Evolutionary conservation across 495 filamentous ascomycete species (phyloP).

Genomic region (Pseudotulostoma volvatum): DNA sequence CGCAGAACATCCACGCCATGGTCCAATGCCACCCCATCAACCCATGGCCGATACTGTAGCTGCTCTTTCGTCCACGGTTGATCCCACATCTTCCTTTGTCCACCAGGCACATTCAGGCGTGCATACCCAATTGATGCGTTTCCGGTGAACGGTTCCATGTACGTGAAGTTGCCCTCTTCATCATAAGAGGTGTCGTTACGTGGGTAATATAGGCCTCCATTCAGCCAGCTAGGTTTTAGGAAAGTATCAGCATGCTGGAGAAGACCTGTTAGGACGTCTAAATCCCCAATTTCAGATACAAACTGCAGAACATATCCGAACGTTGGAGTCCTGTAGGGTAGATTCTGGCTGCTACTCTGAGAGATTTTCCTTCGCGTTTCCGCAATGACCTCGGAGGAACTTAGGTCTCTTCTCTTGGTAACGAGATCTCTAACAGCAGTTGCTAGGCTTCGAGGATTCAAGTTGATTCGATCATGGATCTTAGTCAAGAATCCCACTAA

Average conservation of each 20-base stretch:
- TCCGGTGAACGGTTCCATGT: constrained; percentile 18
- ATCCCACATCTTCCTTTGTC: constrained; percentile 23
- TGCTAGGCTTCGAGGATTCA: constrained; percentile 4
- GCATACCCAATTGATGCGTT: constrained; percentile 17
- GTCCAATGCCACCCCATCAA: constrained; percentile 14
- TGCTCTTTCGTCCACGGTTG: constrained; percentile 14
- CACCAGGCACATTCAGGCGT: constrained; percentile 18
- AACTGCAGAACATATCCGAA: constrained; percentile 17
- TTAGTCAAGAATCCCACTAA: constrained; percentile 7
- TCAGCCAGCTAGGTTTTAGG: constrained; percentile 14
- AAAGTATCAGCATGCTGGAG: constrained; percentile 13
- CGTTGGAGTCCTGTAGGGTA: constrained; percentile 5
- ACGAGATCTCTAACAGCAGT: not conserved
- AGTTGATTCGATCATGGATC: constrained; percentile 6
- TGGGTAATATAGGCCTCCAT: constrained; percentile 18
- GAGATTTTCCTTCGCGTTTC: too few species aligned
- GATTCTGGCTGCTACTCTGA: too few species aligned
- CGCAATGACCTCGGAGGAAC: too few species aligned
- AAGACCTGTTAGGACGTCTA: constrained; percentile 9
- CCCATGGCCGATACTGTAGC: constrained; percentile 8
- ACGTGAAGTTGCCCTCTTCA: constrained; percentile 11
- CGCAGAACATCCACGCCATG: constrained; percentile 20
- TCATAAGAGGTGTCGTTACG: constrained; percentile 9
- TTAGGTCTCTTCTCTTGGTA: not conserved
- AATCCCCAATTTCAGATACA: constrained; percentile 16